Conservation (phyloP, 176 grass and related monocot species). For the Puya raimondii region DNA sequence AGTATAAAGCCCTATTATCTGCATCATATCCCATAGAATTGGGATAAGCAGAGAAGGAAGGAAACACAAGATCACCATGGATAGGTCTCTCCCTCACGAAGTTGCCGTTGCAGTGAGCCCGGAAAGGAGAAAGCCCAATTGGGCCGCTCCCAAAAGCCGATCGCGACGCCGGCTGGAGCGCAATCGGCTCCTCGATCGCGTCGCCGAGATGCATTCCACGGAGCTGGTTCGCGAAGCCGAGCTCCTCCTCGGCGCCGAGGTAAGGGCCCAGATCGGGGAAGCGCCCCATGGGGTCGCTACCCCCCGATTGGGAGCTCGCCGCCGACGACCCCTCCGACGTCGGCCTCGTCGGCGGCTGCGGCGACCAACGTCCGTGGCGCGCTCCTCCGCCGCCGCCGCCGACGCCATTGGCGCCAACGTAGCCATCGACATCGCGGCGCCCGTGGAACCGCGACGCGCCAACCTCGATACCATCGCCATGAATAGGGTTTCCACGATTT, state of each 20-base stretch:
- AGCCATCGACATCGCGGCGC: conserved; percentile 7
- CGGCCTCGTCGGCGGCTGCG: conserved; percentile 5
- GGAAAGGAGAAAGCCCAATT: conserved; percentile 14
- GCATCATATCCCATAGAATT: conserved; percentile 3
- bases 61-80: conserved; percentile 6
- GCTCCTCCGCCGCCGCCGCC: conserved; percentile 15
- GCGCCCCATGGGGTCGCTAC: background rate
- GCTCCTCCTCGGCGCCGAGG: conserved; percentile 15
- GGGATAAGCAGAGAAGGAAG: conserved; percentile 3
- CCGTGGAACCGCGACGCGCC: conserved; percentile 10
- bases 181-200: conserved; percentile 1
- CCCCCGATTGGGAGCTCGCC: background rate
- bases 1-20: too few species aligned
- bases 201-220: conserved; percentile 18
- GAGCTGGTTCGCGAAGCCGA: conserved; percentile 24
- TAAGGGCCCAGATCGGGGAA: conserved; percentile 10
- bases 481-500: background rate
- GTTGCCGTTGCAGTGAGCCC: conserved; percentile 10
- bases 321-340: conserved; percentile 10
- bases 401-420: background rate
- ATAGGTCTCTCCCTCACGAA: background rate
- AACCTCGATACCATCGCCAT: conserved; percentile 4
- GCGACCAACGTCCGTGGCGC: conserved; percentile 7
- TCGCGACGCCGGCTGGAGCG: background rate
- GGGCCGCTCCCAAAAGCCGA: background rate